Evolutionary conservation across 768 basidiomycete species (phyloP).

Genomic region (Mycena vulgaris): DNA sequence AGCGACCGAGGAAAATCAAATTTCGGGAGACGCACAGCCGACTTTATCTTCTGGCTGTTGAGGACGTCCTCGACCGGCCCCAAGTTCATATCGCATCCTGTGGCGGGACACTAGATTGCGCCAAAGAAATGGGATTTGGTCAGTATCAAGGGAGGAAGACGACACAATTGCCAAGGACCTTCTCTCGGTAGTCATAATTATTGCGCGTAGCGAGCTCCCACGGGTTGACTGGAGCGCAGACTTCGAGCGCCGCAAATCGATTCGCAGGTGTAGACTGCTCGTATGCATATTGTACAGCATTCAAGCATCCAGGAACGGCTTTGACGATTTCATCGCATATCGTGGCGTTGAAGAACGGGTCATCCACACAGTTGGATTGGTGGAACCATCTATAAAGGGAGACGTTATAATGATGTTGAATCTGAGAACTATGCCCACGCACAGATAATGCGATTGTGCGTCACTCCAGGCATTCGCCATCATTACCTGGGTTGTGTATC

Average conservation of each 20-base stretch:
- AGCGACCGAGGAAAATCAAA: not conserved
- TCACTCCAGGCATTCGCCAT: slow-evolving; percentile 16
- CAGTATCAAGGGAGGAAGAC: not conserved
- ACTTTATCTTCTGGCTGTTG: not conserved
- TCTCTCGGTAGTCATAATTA: not conserved
- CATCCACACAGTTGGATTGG: slow-evolving; percentile 7
- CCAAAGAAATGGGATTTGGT: not conserved
- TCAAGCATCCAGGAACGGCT: not conserved
- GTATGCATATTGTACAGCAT: slow-evolving; percentile 6
- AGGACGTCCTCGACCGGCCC: slow-evolving; percentile 2
- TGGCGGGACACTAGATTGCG: slow-evolving; percentile 5
- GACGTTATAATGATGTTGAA: not conserved
- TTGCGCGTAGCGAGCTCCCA: slow-evolving; percentile 9
- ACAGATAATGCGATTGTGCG: not conserved
- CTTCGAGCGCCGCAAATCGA: not conserved
- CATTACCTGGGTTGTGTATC: not conserved
- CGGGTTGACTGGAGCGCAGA: not conserved
- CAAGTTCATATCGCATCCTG: slow-evolving; percentile 9
- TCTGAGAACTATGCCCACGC: not conserved
- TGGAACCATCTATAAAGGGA: not conserved
- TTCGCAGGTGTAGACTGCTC: slow-evolving; percentile 4
- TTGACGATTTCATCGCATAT: slow-evolving; percentile 1
- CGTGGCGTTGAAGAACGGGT: slow-evolving; percentile 7
- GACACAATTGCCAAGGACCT: not conserved
- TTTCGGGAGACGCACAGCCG: not conserved